Base-by-base conservation (phyloP, 208 protist species). In the Acanthamoeba comandoni region DNA sequence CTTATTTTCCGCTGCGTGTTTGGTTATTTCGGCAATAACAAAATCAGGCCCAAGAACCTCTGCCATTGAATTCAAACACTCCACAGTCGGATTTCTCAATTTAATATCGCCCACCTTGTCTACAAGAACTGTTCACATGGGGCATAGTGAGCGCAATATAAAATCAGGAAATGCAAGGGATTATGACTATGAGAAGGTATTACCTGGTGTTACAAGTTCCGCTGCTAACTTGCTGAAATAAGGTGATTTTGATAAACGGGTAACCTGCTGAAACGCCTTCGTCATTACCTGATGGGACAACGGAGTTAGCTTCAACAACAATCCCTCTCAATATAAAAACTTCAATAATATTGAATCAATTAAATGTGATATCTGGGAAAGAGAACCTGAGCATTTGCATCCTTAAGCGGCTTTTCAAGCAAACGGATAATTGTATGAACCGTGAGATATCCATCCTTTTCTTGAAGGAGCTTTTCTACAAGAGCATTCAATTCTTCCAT, bases 41-140 rank as follows among this genome's bases (percentile, higher is more conserved):
- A 73, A 91, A 55, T 92, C 70, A 4, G 84, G 89, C 3, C 64
- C 57, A 12, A 92, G n/a, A 0, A 29, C 82, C 15, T 93, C 85
- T 52, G 65, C 53, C 0, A 93, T 43, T 0, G 22, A 22, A n/a
- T 92, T 67, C 3, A 93, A 8, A 55, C 19, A 24, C 15, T 77
- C 64, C 35, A 31, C 79, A 9, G 70, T 60, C 7, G 49, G 77
- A 5, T 70, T 22, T 19, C 65, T 19, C 29, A 92, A 13, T 53
- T 94, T 94, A 52, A 94, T 70, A 52, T 94, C 93, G 49, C 57
- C 73, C 8, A 94, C 55, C 77, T 94, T 94, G 26, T 92, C 91
- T 8, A 86, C 82, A 9, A 92, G 57, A 5, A 29, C 39, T 58
- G 52, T n/a, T n/a, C n/a, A n/a, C n/a, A n/a, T n/a, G n/a, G n/a